A percentile compares a stretch with the other conserved stretches of the same genome.
Conservation (phyloP, 306 rosid species). For the Cucumis sativus region DNA sequence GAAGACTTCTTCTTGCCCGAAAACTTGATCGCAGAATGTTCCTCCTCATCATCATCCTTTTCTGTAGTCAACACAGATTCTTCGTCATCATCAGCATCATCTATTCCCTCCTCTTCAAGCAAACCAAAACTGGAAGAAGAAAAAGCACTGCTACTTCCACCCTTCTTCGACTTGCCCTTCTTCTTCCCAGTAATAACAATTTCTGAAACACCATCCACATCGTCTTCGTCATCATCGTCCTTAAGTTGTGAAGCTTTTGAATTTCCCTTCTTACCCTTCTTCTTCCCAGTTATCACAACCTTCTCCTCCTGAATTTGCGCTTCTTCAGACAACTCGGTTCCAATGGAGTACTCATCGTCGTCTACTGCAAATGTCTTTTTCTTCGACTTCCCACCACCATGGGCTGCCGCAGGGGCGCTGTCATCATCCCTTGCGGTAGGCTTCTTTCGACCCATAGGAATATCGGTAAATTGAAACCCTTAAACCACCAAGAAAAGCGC, state of each 20-base stretch:
- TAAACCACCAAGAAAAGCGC: not conserved
- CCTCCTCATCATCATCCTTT: conserved; percentile 30
- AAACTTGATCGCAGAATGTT: conserved; percentile 30
- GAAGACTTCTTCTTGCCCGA: conserved; percentile 57
- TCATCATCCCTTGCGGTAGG: conserved; percentile 56
- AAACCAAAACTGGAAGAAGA: conserved; percentile 40
- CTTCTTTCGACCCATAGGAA: conserved; percentile 71
- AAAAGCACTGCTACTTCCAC: conserved; percentile 41
- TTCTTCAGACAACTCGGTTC: conserved; percentile 60
- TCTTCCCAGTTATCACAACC: conserved; percentile 34
- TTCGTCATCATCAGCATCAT: conserved; percentile 25
- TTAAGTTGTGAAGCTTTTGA: conserved; percentile 25
- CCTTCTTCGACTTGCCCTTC: conserved; percentile 66
- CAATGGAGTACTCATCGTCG: conserved; percentile 73
- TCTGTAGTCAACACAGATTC: conserved; percentile 25
- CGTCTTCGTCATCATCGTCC: conserved; percentile 21
- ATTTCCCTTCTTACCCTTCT: conserved; percentile 65
- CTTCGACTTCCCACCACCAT: conserved; percentile 56
- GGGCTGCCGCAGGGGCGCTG: conserved; percentile 22
- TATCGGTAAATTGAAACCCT: conserved; percentile 14
- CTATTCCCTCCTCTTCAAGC: conserved; percentile 41
- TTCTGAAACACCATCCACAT: conserved; percentile 33
- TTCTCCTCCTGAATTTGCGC: conserved; percentile 32
- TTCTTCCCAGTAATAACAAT: conserved; percentile 62
- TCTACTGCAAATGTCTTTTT: conserved; percentile 57